Evolutionary conservation across 2,329 filamentous ascomycete species (phyloP).

Genomic region (Pseudovirgaria hyperparasitica): DNA sequence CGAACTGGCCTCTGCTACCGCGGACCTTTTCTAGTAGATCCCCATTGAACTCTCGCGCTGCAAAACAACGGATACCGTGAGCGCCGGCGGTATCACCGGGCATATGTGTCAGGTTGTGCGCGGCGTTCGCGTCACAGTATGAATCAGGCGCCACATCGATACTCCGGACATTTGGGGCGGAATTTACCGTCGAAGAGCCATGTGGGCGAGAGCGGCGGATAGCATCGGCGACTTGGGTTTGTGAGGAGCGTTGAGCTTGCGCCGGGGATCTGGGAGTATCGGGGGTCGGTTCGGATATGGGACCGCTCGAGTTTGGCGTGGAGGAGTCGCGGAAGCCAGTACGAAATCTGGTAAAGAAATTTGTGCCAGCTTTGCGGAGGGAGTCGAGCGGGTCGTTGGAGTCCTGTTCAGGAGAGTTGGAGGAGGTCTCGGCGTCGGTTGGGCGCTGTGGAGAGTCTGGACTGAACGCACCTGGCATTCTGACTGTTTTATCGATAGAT

Average conservation of each 20-base stretch:
- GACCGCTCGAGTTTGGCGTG: background rate
- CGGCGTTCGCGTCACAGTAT: slow-evolving; percentile 71
- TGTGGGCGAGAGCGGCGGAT: slow-evolving; percentile 67
- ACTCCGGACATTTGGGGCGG: slow-evolving; percentile 54
- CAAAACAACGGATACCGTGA: no score
- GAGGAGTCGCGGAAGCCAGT: background rate
- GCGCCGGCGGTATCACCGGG: no score
- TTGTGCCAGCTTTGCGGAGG: no score
- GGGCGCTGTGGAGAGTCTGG: slow-evolving; percentile 11
- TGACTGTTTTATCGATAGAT: slow-evolving; percentile 16
- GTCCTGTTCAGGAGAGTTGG: no score
- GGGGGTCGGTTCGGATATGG: background rate
- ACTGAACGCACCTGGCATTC: slow-evolving; percentile 25
- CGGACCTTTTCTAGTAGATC: no score
- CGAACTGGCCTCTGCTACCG: no score
- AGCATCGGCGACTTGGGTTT: slow-evolving; percentile 47
- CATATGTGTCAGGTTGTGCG: slow-evolving; percentile 66
- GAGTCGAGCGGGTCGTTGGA: no score
- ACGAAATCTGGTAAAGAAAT: no score
- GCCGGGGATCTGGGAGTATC: background rate
- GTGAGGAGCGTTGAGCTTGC: background rate
- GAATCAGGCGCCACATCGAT: slow-evolving; percentile 66
- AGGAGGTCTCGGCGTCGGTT: slow-evolving; percentile 11
- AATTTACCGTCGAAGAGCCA: slow-evolving; percentile 61
- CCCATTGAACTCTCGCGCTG: no score